phyloP scores from a whole-genome alignment of 2,329 filamentous ascomycete species.

The Colletotrichum lupini region DNA sequence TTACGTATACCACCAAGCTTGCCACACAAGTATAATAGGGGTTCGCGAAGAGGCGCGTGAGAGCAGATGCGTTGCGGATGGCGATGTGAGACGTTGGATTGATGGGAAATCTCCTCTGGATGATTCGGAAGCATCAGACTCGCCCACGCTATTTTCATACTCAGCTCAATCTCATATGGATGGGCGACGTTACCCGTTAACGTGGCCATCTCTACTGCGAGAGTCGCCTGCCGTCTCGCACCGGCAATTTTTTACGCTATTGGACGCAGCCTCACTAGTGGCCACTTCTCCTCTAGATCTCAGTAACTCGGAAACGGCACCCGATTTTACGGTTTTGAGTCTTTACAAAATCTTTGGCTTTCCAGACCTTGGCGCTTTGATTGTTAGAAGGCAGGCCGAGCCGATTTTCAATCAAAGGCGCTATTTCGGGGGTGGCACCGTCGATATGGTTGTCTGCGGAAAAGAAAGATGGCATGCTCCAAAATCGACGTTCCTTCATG shows the following conservation, averaged over 20 bases:
- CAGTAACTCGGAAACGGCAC: conserved; percentile 66
- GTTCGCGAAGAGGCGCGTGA: conserved; percentile 76
- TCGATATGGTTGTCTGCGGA: conserved; percentile 86
- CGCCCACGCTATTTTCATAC: conserved; percentile 47
- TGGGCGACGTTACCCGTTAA: conserved; percentile 48
- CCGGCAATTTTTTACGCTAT: conserved; percentile 14
- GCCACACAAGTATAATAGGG: conserved; percentile 89
- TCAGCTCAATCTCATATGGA: conserved; percentile 36
- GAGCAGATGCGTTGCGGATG: conserved; percentile 75
- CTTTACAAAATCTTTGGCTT: conserved; percentile 99
- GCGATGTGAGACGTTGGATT: conserved; percentile 75
- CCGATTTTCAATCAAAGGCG: conserved; percentile 72
- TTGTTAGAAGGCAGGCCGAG: conserved; percentile 79
- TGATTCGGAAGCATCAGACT: conserved; percentile 37
- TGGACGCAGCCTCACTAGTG: conserved; percentile 80
- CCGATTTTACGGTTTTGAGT: conserved; percentile 89
- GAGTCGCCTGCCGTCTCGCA: background rate
- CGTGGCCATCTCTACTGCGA: conserved; percentile 68
- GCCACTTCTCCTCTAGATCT: conserved; percentile 83
- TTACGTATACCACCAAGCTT: conserved; percentile 85
- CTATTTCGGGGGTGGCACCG: conserved; percentile 96
- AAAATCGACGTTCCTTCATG: conserved; percentile 79
- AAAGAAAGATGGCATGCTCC: conserved; percentile 85
- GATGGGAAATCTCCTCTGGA: conserved; percentile 47
- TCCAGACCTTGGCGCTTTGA: conserved; percentile 86